Base-by-base conservation (phyloP, 805 yeast genomes). In the Saturnispora saitoi region DNA sequence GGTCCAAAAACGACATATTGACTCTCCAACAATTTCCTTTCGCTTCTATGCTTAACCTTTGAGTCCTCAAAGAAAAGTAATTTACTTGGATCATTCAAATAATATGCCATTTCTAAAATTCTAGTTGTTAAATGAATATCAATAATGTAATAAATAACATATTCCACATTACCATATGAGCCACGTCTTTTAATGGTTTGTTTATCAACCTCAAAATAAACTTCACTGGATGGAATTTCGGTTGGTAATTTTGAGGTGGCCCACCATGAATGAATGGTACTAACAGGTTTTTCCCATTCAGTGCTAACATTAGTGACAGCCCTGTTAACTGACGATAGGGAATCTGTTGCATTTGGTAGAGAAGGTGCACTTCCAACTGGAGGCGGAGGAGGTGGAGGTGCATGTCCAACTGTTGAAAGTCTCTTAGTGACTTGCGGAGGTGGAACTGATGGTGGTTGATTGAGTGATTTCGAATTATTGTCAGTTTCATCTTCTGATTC, bases 121-220 rank as follows among this genome's bases (percentile, higher is more conserved):
- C 81, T 68, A 55, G 82, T 87, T 1, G 93, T 77, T 55, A 83
- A 79, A 60, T 86, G 95, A 51, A 76, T 79, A 63, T 80, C 82
- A 37, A 89, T 65, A 12, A 88, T 70, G 59, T 86, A 87, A 54
- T 84, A 80, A 54, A 83, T 89, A 47, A 83, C 72, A 53, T 76
- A 70, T 4, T 71, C 65, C 6, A 74, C 65, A 2, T 52, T 54
- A 38, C 38, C 38, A 17, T 78, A 67, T 22, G 77, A 77, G 11
- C 78, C 77, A 55, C 95, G 76, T 58, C 83, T 85, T 12, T 55
- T 55, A 7, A 82, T 66, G 12, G 60, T 58, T 50, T 73, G 68
- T 26, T 78, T 76, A 49, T 88, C 95, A 20, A 80, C 74, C 61
- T 88, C 95, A 61, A 65, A 79, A 15, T 77, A 68, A 29, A 81